phyloP scores from a whole-genome alignment of 2,329 filamentous ascomycete genomes.

The Colletotrichum lindemuthianum region DNA sequence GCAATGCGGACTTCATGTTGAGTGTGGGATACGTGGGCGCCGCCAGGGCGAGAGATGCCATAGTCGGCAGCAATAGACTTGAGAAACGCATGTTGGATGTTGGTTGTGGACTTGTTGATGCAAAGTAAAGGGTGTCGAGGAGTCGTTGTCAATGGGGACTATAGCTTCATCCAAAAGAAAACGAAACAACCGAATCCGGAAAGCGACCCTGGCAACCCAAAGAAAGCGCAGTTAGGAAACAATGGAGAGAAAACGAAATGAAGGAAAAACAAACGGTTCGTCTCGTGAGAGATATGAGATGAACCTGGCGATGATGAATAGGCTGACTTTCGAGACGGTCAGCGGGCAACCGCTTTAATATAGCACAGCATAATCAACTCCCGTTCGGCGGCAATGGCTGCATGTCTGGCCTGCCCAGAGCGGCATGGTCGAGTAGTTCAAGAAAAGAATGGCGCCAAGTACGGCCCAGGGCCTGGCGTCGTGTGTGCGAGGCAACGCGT shows the following conservation, averaged over 20 bases:
- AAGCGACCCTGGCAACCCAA: slow-evolving; percentile 24
- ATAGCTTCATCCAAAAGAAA: slow-evolving; percentile 15
- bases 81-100: slow-evolving; percentile 60
- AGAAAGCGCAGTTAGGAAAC: slow-evolving; percentile 24
- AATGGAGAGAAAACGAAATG: slow-evolving; percentile 34
- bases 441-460: slow-evolving; percentile 17
- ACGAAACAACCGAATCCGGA: slow-evolving; percentile 13
- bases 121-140: neutral
- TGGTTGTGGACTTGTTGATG: slow-evolving; percentile 20
- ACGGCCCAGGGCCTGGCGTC: slow-evolving; percentile 1
- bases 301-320: slow-evolving; percentile 5
- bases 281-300: slow-evolving; percentile 22
- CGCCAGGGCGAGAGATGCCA: slow-evolving; percentile 56
- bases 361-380: slow-evolving; percentile 19
- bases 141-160: slow-evolving; percentile 12
- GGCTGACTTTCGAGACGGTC: neutral
- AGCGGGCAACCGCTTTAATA: slow-evolving; percentile 32
- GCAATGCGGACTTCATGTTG: slow-evolving; percentile 46
- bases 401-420: slow-evolving; percentile 11
- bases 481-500: slow-evolving; percentile 30
- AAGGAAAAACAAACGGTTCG: slow-evolving; percentile 33
- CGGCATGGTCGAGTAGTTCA: slow-evolving; percentile 6
- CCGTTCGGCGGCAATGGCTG: slow-evolving; percentile 17
- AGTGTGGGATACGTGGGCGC: slow-evolving; percentile 59
- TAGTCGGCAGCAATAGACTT: slow-evolving; percentile 56